Conservation (phyloP, 2,329 filamentous ascomycete species). For the Monilinia fructicola region DNA sequence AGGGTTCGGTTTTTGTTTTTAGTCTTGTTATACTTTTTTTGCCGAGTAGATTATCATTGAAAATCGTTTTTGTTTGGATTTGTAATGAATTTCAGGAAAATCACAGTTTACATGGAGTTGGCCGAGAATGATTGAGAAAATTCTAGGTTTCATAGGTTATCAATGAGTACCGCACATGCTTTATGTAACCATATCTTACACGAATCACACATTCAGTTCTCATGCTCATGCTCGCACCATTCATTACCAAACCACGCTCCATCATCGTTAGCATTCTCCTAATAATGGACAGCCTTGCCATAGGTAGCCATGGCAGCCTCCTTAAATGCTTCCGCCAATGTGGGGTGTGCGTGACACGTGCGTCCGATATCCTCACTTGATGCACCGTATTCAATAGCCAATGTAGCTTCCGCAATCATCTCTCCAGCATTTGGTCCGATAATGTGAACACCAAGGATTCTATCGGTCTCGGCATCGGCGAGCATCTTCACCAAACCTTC, state of each 20-base stretch:
- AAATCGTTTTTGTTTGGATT: background rate
- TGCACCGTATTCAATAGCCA: constrained; percentile 95
- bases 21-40: background rate
- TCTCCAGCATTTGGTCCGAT: constrained; percentile 94
- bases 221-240: constrained; percentile 19
- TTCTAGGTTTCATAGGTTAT: constrained; percentile 18
- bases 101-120: background rate
- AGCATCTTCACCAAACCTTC: constrained; percentile 98
- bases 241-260: constrained; percentile 17
- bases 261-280: constrained; percentile 41
- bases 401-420: constrained; percentile 97
- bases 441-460: constrained; percentile 94
- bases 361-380: constrained; percentile 92
- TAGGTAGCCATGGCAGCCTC: constrained; percentile 98
- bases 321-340: constrained; percentile 92
- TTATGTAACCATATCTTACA: constrained; percentile 39
- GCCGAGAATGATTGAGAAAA: constrained; percentile 1
- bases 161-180: constrained; percentile 28
- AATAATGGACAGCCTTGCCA: constrained; percentile 94
- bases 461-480: constrained; percentile 92
- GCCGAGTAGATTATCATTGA: background rate
- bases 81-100: background rate
- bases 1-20: background rate
- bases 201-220: constrained; percentile 28
- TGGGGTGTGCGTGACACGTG: constrained; percentile 92